A percentile compares a stretch with the other conserved stretches of the same genome.
phyloP scores from a whole-genome alignment of 345 rosid species.

The Brassica nigra region DNA sequence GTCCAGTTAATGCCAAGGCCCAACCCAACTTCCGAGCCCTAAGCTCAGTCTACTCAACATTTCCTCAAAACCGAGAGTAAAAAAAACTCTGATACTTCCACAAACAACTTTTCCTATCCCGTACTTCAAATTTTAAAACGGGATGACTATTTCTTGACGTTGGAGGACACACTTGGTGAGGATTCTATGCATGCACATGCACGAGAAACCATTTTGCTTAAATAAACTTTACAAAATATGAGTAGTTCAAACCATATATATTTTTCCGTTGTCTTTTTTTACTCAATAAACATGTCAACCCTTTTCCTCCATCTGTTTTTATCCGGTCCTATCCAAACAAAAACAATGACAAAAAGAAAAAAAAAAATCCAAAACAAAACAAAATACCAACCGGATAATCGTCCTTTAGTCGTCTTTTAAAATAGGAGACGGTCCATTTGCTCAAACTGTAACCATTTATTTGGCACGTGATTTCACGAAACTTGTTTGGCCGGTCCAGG shows the following conservation, averaged over 20 bases:
- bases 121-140: not conserved
- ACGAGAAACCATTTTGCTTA: slow-evolving; percentile 16
- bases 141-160: not conserved
- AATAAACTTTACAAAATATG: not conserved
- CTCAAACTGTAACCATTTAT: slow-evolving; percentile 13
- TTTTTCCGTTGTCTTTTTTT: not conserved
- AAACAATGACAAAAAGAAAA: not conserved
- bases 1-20: not conserved
- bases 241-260: slow-evolving; percentile 5
- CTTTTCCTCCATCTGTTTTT: slow-evolving; percentile 31
- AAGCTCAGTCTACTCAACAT: not conserved
- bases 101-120: not conserved
- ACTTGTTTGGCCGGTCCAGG: slow-evolving; percentile 29
- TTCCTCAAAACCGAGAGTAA: not conserved
- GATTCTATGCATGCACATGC: not conserved
- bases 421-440: slow-evolving; percentile 17
- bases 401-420: slow-evolving; percentile 10
- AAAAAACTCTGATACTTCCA: not conserved
- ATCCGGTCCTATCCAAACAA: slow-evolving; percentile 20
- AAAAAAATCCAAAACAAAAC: slow-evolving; percentile 16
- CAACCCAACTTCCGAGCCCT: not conserved
- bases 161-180: not conserved
- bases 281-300: slow-evolving; percentile 26
- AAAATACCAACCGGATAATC: slow-evolving; percentile 31
- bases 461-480: slow-evolving; percentile 19